Evolutionary conservation across 306 rosid genomes (phyloP), one percentile per base, ranked within the genome.

Genomic region (Betula pendula): DNA sequence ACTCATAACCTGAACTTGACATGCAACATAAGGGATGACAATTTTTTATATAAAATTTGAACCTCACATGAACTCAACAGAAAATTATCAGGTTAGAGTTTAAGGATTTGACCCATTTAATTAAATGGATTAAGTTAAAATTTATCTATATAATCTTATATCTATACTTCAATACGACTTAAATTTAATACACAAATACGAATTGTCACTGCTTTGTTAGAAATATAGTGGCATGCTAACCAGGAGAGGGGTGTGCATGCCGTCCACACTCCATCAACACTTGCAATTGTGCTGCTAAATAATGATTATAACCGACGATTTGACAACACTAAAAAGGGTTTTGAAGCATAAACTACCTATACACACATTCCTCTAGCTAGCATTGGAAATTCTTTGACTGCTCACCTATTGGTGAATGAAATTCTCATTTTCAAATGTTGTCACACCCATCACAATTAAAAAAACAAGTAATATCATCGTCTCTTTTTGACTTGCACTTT

Each of bases 291-390:
- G 72, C 15, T 42, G 71, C 25, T 1, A 19, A 52, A 22, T 31
- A 17, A 86, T 68, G 42, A 70, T 68, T 29, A 53, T 74, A 63
- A 68, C 51, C 51, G 71, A 75, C 44, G 92, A 93, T 87, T 88
- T 89, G 97, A 89, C 92, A 80, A 17, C 98, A 93, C 96, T 87
- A 31, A 31, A 79, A 72, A 56, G 85, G 40, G 75, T 27, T n/a
- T n/a, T 62, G 62, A 71, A 72, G 42, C 70, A 58, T 42, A 56
- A 75, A 4, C 27, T 12, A 22, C 63, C 25, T 45, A 16, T n/a
- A 6, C 6, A 31, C 27, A 31, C 48, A 74, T 7, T 38, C 76
- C 73, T 44, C 51, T 42, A 49, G 72, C 51, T 42, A 49, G 72
- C 53, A 51, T 77, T 67, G 62, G 47, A 81, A 75, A 80, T 86